Evolutionary conservation across 2,329 filamentous ascomycete species (phyloP), one percentile per base, ranked within the genome.

Genomic region (Aspergillus novoparasiticus): DNA sequence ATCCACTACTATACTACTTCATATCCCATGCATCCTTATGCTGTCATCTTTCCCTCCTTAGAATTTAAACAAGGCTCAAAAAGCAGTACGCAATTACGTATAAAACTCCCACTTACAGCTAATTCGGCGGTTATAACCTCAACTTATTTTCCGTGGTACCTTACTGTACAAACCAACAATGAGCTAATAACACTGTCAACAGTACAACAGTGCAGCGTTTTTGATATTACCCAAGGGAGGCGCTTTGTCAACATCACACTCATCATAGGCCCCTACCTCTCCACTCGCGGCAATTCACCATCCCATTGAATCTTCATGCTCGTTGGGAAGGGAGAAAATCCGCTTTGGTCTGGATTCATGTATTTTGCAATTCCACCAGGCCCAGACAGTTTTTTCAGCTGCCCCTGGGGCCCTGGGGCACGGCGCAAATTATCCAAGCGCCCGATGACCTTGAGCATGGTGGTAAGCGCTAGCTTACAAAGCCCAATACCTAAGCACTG

Each of bases 401-500:
- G 67, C 6, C 79, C 79, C 65, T 80, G 78, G n/a, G 68, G 61
- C 4, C 79, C 79, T 11, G 78, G 78, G 11, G 77, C 74, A 36
- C 78, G 78, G 30, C 78, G 75, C 12, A 81, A 72, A 60, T 80
- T 80, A 59, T 78, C 75, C 60, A 81, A 64, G 43, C 75, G 72
- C 19, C 78, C 78, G 36, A 81, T 71, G 0, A 80, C 75, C 63
- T 77, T 78, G 11, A 80, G 72, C 73, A 79, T 79, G 9, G 77
- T 75, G 4, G 78, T 74, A 46, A 78, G 68, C 34, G 72, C 74
- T n/a, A 72, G 57, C 55, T 75, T 72, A 59, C 73, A 75, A 32
- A 77, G 68, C 14, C 65, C 73, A 16, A 74, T 59, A 4, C 88
- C 89, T 0, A 92, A 78, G 66, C 86, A 89, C 16, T 84, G 79